Percentiles rank a stretch among this genome's conserved stretches.
phyloP scores from a whole-genome alignment of 2,329 filamentous ascomycete species.

The Ascocoryne sarcoides region DNA sequence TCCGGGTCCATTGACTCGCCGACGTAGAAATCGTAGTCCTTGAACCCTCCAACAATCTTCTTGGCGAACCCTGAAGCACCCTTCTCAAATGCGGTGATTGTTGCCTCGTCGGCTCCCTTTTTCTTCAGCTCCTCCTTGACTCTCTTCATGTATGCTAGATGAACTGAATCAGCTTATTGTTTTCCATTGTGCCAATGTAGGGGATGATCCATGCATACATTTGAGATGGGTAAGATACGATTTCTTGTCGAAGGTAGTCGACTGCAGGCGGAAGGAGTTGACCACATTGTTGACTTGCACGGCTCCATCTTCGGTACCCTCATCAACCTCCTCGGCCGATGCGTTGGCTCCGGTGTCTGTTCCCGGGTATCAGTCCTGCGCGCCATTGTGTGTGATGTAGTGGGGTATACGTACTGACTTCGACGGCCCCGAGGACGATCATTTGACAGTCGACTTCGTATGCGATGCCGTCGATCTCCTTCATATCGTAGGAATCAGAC shows the following conservation, averaged over 20 bases:
- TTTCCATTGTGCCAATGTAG: too few relatives aligned
- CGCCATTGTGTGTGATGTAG: neutral
- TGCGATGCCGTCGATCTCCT: conserved; percentile 67
- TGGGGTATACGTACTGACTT: conserved; percentile 47
- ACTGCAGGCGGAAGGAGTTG: conserved; percentile 81
- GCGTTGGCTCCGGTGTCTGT: conserved; percentile 89
- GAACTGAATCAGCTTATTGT: too few relatives aligned
- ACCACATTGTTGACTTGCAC: conserved; percentile 87
- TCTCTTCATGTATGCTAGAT: conserved; percentile 88
- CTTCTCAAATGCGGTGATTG: conserved; percentile 71
- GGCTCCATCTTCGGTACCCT: conserved; percentile 59
- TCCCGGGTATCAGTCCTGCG: conserved; percentile 11
- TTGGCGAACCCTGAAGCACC: conserved; percentile 69
- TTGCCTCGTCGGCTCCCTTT: conserved; percentile 51
- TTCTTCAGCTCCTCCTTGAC: conserved; percentile 64
- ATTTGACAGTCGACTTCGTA: conserved; percentile 91
- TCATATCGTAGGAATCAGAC: conserved; percentile 86
- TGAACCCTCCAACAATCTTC: conserved; percentile 74
- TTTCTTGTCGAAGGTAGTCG: conserved; percentile 81
- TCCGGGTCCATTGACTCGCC: conserved; percentile 90
- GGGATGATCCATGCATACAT: conserved; percentile 26
- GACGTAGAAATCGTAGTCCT: conserved; percentile 92
- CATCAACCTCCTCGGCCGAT: conserved; percentile 82
- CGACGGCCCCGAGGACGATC: conserved; percentile 69
- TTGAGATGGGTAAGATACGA: conserved; percentile 76